Conservation (phyloP, 2,329 filamentous ascomycete genomes). For the Diplodia mutila region DNA sequence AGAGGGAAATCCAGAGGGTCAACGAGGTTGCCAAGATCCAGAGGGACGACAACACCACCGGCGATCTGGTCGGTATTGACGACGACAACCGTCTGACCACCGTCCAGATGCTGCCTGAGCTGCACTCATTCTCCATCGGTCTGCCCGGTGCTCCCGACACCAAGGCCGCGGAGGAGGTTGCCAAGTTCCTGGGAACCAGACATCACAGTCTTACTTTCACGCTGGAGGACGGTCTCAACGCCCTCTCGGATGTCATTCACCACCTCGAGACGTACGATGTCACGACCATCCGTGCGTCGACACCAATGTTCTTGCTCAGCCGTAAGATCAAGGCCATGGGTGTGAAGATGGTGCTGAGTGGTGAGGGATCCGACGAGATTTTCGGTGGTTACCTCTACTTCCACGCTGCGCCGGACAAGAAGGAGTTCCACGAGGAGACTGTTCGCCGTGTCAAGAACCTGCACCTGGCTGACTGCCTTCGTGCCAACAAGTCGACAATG, state of each 20-base stretch:
- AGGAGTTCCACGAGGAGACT: conserved; percentile 94
- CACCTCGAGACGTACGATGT: conserved; percentile 98
- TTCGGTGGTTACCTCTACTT: conserved; percentile 99
- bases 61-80: conserved; percentile 84
- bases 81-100: conserved; percentile 88
- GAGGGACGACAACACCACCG: conserved; percentile 48
- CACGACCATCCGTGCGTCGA: conserved; percentile 96
- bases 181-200: conserved; percentile 95
- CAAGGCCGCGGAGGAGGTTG: conserved; percentile 87
- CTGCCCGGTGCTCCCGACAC: conserved; percentile 91
- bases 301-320: conserved; percentile 96
- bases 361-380: conserved; percentile 96
- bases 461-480: conserved; percentile 92
- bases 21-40: conserved; percentile 61
- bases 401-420: conserved; percentile 87
- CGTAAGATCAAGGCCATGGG: conserved; percentile 99
- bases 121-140: conserved; percentile 99
- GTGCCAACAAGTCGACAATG: conserved; percentile 98
- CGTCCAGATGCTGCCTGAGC: conserved; percentile 86
- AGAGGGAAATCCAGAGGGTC: conserved; percentile 83
- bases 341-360: conserved; percentile 98
- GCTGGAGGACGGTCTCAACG: conserved; percentile 94
- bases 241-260: conserved; percentile 95
- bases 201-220: conserved; percentile 99
- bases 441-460: conserved; percentile 95